These are phyloP conservation scores for Fusarium napiforme DNA, from an alignment of 2,329 filamentous ascomycete genomes.

Conservation along the genomic window DNA sequence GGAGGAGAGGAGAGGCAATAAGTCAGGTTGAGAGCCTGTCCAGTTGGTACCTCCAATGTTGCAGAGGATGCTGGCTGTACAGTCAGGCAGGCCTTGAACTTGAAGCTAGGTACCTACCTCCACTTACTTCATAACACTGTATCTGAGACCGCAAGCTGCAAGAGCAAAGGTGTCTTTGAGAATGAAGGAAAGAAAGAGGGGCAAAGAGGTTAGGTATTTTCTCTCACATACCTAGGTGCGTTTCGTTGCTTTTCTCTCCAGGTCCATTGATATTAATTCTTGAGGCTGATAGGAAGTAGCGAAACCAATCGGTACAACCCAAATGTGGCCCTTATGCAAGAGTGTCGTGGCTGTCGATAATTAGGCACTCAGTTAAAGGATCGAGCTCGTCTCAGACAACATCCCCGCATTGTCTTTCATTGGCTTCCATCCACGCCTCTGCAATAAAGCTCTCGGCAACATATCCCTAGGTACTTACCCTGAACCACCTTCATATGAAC, in stretches of 20 bases:
- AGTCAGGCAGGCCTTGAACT: background rate
- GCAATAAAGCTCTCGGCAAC: background rate
- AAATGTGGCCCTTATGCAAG: slow-evolving; percentile 49
- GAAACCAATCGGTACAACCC: slow-evolving; percentile 24
- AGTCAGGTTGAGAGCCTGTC: background rate
- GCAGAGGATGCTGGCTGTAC: background rate
- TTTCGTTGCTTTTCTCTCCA: background rate
- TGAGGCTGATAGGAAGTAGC: slow-evolving; percentile 21
- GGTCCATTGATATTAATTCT: slow-evolving; percentile 2
- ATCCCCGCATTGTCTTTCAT: slow-evolving; percentile 37
- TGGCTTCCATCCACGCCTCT: slow-evolving; percentile 18
- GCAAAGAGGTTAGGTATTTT: background rate
- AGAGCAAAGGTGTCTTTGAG: background rate
- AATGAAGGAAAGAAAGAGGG: slow-evolving; percentile 10
- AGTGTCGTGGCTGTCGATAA: slow-evolving; percentile 60
- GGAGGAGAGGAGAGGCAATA: slow-evolving; percentile 4
- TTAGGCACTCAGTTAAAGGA: slow-evolving; percentile 49
- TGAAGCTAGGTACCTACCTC: background rate
- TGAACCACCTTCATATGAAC: slow-evolving; percentile 9
- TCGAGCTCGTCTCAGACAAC: slow-evolving; percentile 33
- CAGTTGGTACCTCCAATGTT: background rate
- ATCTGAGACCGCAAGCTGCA: background rate
- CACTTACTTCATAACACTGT: slow-evolving; percentile 2
- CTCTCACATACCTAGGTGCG: background rate
- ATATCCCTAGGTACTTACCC: slow-evolving; percentile 6